These are phyloP conservation scores for Coniochaeta sp. DNA, from an alignment of 2,329 filamentous ascomycete genomes.

Conservation along the genomic window DNA sequence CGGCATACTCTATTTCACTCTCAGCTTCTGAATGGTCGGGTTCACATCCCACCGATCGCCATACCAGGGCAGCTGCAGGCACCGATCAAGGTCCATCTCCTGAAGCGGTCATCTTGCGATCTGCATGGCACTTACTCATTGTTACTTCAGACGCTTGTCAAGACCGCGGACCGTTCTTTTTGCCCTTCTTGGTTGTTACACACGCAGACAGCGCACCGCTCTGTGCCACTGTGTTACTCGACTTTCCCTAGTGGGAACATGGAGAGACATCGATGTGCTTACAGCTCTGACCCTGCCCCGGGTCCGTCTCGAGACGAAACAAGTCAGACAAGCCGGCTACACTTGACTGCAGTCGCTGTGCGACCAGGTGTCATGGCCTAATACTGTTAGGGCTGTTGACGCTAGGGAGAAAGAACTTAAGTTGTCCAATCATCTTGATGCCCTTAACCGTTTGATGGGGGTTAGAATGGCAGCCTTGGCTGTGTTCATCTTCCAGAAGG, in stretches of 20 bases:
- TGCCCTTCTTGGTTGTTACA: background rate
- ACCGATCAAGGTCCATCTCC: background rate
- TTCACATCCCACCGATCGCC: background rate
- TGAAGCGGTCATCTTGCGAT: background rate
- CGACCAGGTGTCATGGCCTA: background rate
- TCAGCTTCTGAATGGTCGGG: background rate
- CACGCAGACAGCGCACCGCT: background rate
- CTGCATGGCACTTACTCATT: background rate
- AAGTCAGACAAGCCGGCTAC: background rate
- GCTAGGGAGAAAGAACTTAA: background rate
- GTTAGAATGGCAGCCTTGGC: background rate
- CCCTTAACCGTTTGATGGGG: background rate
- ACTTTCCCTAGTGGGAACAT: background rate
- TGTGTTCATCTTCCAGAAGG: background rate
- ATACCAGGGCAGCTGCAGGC: background rate
- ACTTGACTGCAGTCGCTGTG: background rate
- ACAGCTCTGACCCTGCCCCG: background rate
- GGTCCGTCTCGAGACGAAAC: background rate
- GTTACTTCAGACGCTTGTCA: background rate
- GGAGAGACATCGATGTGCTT: background rate
- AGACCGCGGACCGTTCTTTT: background rate
- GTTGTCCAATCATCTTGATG: background rate
- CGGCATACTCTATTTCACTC: background rate
- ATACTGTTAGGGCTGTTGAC: background rate
- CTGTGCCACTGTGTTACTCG: background rate